Conservation (phyloP, 106 monocot genomes). For the Ottelia alismoides region DNA sequence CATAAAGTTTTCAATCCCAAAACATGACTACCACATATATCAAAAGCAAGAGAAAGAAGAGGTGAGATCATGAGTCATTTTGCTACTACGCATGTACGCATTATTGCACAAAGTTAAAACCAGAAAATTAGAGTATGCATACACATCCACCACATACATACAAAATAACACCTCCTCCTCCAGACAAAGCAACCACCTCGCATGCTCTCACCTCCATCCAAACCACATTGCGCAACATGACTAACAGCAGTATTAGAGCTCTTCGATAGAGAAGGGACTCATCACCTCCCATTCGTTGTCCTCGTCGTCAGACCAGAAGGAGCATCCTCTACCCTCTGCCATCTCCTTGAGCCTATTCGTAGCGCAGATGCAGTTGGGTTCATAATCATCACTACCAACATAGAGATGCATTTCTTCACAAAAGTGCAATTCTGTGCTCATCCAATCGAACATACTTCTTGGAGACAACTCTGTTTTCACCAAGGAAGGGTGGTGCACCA, state of each 20-base stretch:
- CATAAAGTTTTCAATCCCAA: no score
- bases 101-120: no score
- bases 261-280: neutral
- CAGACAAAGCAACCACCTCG: neutral
- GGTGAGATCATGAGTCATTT: no score
- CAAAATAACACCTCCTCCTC: neutral
- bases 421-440: constrained; percentile 8
- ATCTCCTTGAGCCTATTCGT: constrained; percentile 25
- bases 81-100: no score
- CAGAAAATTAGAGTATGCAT: neutral
- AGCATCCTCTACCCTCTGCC: neutral
- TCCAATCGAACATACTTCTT: constrained; percentile 36
- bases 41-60: no score
- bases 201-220: no score
- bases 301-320: constrained; percentile 9
- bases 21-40: no score
- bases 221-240: no score
- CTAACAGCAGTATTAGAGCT: no score
- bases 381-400: no score
- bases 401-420: constrained; percentile 1
- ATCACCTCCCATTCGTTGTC: constrained; percentile 25
- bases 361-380: no score
- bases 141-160: neutral
- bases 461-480: constrained; percentile 26
- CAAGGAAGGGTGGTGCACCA: constrained; percentile 47